Percentiles rank a stretch among this genome's conserved stretches.
phyloP scores from a whole-genome alignment of 129 eudicot species.

The Saussurea involucrata region DNA sequence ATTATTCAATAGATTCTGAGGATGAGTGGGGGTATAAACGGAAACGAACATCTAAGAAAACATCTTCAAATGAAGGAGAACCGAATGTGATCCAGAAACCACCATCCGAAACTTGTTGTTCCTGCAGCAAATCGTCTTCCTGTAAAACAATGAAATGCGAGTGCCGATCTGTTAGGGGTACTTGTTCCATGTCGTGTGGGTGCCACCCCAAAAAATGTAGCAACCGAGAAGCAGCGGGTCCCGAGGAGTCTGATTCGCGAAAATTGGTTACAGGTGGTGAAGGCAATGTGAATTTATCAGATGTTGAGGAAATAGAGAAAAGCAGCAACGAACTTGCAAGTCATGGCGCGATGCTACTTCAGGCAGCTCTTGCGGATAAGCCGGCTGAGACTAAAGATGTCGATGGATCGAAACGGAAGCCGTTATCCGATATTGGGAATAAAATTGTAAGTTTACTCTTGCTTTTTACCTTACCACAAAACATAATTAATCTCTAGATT shows the following conservation, averaged over 20 bases:
- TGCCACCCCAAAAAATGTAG: slow-evolving; percentile 64
- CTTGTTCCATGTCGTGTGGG: slow-evolving; percentile 55
- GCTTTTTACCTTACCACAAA: neutral
- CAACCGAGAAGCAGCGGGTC: slow-evolving; percentile 36
- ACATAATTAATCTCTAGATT: neutral
- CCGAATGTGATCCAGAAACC: slow-evolving; percentile 11
- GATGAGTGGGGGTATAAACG: slow-evolving; percentile 35
- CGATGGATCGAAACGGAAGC: slow-evolving; percentile 49
- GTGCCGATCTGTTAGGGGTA: slow-evolving; percentile 55
- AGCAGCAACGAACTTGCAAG: slow-evolving; percentile 49
- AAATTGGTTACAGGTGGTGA: slow-evolving; percentile 22
- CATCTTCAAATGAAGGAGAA: slow-evolving; percentile 26
- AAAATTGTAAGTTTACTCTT: slow-evolving; percentile 40
- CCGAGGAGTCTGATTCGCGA: slow-evolving; percentile 18
- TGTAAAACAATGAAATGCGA: slow-evolving; percentile 89
- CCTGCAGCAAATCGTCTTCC: slow-evolving; percentile 60
- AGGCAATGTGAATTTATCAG: slow-evolving; percentile 5
- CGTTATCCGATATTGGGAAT: slow-evolving; percentile 88
- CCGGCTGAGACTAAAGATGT: slow-evolving; percentile 38
- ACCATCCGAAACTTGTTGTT: slow-evolving; percentile 44
- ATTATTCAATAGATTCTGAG: slow-evolving; percentile 40
- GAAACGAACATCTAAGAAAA: slow-evolving; percentile 24
- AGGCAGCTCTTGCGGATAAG: slow-evolving; percentile 59
- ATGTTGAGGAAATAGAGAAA: slow-evolving; percentile 29
- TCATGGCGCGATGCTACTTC: slow-evolving; percentile 78